Base-by-base conservation (phyloP, 177 flowering plant species). In the Tripterygium wilfordii region DNA sequence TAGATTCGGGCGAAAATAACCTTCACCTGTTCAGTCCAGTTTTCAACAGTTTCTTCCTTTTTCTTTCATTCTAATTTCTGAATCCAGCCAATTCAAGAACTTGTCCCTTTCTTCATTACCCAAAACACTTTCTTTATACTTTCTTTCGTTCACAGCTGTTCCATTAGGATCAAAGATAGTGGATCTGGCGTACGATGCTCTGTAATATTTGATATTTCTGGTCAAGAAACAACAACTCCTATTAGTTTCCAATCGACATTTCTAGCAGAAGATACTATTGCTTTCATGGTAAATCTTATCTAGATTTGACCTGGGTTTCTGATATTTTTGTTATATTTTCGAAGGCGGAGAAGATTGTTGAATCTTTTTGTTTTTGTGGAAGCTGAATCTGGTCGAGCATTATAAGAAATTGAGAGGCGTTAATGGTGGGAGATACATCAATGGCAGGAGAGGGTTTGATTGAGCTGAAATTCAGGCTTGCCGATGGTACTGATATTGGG, bases 401-500 rank as follows among this genome's bases (percentile, higher is more conserved):
- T 17, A 51, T 61, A 63, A 56, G 35, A 53, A 51, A 43, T 57
- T 62, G 63, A 63, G 49, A 56, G 58, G 62, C 61, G 42, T 51
- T 58, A 29, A 29, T 9, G 29, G 43, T 16, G 42, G 30, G 62
- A 45, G 48, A 30, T 57, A 49, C 31, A 43, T 50, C 39, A 60
- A 84, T 44, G 48, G 48, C 31, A 26, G 33, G 21, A 44, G n/a
- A 16, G 17, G 33, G 9, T 44, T 27, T 44, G 33, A 17, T 27
- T 44, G 48, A 44, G 26, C 12, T 44, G 6, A 44, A 20, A 28
- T 27, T 44, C 48, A n/a, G 31, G 31, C 33, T 44, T 4, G 26
- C 19, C 1, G 48, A 44, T 44, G 48, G 48, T 19, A 69, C 64
- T 15, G 82, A 79, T 45, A 72, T 79, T 29, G 85, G 88, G 12